These are phyloP conservation scores for Coemansia sp. DNA, from an alignment of 192 early-diverging fungal species.

Conservation along the genomic window DNA sequence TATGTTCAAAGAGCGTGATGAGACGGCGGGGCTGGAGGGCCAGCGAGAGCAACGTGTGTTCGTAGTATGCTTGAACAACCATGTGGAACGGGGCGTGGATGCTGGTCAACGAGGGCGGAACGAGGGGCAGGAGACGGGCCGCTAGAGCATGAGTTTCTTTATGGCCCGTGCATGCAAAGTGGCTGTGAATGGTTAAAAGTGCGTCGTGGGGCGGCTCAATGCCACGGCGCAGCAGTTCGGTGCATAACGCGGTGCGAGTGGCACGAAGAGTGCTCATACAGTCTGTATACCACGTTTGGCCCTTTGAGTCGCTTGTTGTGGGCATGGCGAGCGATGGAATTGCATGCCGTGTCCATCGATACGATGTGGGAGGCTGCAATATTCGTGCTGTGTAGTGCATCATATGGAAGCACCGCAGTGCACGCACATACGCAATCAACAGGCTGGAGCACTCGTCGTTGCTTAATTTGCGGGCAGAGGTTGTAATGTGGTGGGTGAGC, in stretches of 20 bases:
- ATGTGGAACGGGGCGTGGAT: background rate
- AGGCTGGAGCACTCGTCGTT: background rate
- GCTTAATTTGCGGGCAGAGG: background rate
- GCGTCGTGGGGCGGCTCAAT: conserved; percentile 20
- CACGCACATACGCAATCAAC: conserved; percentile 9
- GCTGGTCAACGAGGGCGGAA: conserved; percentile 11
- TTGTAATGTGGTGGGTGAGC: conserved; percentile 3
- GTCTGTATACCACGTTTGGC: background rate
- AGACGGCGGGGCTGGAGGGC: background rate
- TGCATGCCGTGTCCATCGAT: too few species aligned
- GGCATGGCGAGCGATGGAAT: background rate
- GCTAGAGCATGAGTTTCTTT: conserved; percentile 8
- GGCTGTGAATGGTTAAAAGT: conserved; percentile 16
- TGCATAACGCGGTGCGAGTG: conserved; percentile 10
- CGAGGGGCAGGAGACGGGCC: conserved; percentile 14
- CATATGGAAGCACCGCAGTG: conserved; percentile 15
- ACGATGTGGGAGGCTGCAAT: background rate
- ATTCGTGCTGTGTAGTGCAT: background rate
- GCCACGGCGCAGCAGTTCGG: conserved; percentile 26
- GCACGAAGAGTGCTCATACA: conserved; percentile 4
- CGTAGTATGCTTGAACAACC: conserved; percentile 25
- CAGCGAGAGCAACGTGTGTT: conserved; percentile 13
- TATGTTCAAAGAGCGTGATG: conserved; percentile 22
- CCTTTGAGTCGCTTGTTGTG: background rate
- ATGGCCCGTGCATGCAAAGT: conserved; percentile 9